A percentile compares a stretch with the other conserved stretches of the same genome.
Conservation (phyloP, 768 basidiomycete genomes). For the Flagelloscypha sp. region DNA sequence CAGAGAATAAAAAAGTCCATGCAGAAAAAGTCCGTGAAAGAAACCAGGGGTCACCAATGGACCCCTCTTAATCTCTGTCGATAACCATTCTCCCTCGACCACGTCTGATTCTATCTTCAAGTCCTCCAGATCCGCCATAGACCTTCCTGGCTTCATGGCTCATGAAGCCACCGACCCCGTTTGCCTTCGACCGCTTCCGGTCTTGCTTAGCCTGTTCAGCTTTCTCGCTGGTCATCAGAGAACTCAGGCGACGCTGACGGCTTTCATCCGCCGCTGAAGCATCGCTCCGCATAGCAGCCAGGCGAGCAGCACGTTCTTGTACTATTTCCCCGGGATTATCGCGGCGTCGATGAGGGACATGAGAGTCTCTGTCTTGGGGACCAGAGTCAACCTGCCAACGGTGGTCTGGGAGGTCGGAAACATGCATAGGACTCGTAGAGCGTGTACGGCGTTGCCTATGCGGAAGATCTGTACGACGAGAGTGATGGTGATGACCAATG, state of each 20-base stretch:
- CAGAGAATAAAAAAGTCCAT: no score
- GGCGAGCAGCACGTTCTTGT: conserved; percentile 68
- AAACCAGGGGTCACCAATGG: no score
- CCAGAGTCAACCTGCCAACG: conserved; percentile 12
- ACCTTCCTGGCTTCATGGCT: no score
- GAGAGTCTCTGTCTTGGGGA: conserved; percentile 16
- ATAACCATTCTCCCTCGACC: no score
- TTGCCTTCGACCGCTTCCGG: no score
- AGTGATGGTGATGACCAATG: conserved; percentile 24
- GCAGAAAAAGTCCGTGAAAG: no score
- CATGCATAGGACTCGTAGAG: conserved; percentile 39
- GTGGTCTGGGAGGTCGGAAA: conserved; percentile 22
- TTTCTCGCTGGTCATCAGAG: conserved; percentile 68
- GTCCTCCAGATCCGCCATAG: no score
- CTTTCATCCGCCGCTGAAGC: conserved; percentile 61
- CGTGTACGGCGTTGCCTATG: conserved; percentile 37
- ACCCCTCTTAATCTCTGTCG: no score
- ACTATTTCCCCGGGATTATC: conserved; percentile 17
- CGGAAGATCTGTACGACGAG: conserved; percentile 29
- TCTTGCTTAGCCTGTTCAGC: conserved; percentile 70
- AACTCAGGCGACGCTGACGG: conserved; percentile 63
- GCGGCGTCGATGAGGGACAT: conserved; percentile 28
- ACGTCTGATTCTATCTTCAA: no score
- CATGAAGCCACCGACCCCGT: no score
- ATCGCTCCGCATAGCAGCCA: conserved; percentile 81